Evolutionary conservation across 1,284 basidiomycete genomes (phyloP).

Genomic region (Abortiporus biennis): DNA sequence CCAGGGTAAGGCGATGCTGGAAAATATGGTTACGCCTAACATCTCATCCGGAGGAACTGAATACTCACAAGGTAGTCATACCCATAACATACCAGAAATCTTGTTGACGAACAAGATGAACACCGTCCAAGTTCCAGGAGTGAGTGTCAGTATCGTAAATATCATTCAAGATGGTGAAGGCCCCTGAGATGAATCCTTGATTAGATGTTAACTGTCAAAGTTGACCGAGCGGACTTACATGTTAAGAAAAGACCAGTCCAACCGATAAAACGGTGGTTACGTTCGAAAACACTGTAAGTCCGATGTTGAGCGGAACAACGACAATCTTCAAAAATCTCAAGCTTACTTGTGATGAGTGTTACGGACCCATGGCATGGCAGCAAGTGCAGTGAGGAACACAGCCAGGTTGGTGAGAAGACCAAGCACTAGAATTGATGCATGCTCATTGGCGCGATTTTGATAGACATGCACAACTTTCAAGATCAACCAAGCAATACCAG

Average conservation of each 20-base stretch:
- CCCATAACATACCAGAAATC: slow-evolving; percentile 70
- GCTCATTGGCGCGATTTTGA: slow-evolving; percentile 37
- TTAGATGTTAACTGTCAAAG: slow-evolving; percentile 3
- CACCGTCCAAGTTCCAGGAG: slow-evolving; percentile 49
- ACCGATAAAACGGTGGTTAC: slow-evolving; percentile 71
- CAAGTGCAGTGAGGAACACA: slow-evolving; percentile 47
- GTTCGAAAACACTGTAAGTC: slow-evolving; percentile 55
- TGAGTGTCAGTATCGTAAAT: slow-evolving; percentile 46
- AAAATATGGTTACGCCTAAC: slow-evolving; percentile 1
- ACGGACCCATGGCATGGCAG: slow-evolving; percentile 67
- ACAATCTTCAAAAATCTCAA: not conserved
- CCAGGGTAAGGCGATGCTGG: slow-evolving; percentile 68
- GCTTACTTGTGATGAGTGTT: slow-evolving; percentile 74
- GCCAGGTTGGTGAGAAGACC: slow-evolving; percentile 53
- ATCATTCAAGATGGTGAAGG: slow-evolving; percentile 61
- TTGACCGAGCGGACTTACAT: slow-evolving; percentile 32
- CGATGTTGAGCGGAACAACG: slow-evolving; percentile 11
- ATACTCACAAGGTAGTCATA: slow-evolving; percentile 66
- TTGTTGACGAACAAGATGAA: slow-evolving; percentile 55
- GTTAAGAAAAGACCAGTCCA: slow-evolving; percentile 60
- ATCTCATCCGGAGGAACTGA: not conserved
- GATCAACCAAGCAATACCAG: slow-evolving; percentile 60
- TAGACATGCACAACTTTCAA: slow-evolving; percentile 54
- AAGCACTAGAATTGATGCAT: slow-evolving; percentile 48
- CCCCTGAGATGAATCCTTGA: slow-evolving; percentile 34